phyloP scores from a whole-genome alignment of 2,329 filamentous ascomycete genomes.

The Tolypocladium guangdongense region DNA sequence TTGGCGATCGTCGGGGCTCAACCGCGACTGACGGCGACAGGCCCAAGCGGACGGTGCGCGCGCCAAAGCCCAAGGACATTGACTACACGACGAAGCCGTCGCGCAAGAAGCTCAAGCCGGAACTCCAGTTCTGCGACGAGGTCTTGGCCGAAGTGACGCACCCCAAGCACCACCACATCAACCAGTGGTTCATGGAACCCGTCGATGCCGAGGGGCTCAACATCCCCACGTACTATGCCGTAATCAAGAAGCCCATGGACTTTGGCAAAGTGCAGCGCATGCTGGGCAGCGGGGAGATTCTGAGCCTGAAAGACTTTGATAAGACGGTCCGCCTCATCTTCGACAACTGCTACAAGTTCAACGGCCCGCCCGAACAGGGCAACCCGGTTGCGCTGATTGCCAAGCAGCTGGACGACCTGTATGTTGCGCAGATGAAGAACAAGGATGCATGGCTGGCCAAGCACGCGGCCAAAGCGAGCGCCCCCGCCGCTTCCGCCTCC shows the following conservation, averaged over 20 bases:
- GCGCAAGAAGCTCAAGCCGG: slow-evolving; percentile 80
- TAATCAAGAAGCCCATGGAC: slow-evolving; percentile 98
- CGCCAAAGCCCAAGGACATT: slow-evolving; percentile 83
- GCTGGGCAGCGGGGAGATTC: slow-evolving; percentile 68
- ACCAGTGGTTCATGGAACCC: slow-evolving; percentile 66
- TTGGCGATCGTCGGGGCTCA: slow-evolving; percentile 51
- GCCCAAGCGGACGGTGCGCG: slow-evolving; percentile 88
- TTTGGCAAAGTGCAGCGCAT: slow-evolving; percentile 71
- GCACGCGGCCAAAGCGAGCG: slow-evolving; percentile 50
- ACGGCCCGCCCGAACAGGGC: slow-evolving; percentile 43
- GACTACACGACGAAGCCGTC: slow-evolving; percentile 67
- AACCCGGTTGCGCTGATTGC: slow-evolving; percentile 66
- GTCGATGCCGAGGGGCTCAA: slow-evolving; percentile 91
- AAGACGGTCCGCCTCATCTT: slow-evolving; percentile 74
- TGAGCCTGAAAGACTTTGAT: slow-evolving; percentile 75
- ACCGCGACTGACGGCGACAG: slow-evolving; percentile 64
- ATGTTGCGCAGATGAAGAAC: slow-evolving; percentile 62
- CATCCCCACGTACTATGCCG: slow-evolving; percentile 83
- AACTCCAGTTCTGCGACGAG: slow-evolving; percentile 82
- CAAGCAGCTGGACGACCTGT: slow-evolving; percentile 61
- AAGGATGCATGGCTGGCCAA: slow-evolving; percentile 75
- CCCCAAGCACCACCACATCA: slow-evolving; percentile 55
- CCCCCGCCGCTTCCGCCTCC: slow-evolving; percentile 46
- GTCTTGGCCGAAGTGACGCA: slow-evolving; percentile 70
- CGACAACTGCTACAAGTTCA: slow-evolving; percentile 87